Conservation (phyloP, 1,139 yeast species). For the Schwanniomyces etchellsii region DNA sequence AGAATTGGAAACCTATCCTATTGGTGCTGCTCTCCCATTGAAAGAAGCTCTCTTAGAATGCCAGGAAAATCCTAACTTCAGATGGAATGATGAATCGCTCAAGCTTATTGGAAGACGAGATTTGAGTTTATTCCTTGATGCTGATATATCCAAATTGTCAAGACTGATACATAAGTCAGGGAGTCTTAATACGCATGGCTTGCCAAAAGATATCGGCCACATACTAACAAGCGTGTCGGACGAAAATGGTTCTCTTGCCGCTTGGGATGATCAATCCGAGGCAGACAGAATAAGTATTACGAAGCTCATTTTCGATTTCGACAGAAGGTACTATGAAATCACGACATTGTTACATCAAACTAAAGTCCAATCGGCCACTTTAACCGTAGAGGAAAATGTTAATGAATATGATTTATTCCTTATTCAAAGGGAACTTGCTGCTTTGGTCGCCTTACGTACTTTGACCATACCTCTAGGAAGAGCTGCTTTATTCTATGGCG, state of each 20-base stretch:
- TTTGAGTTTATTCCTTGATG: slow-evolving; percentile 31
- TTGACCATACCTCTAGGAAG: slow-evolving; percentile 74
- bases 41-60: slow-evolving; percentile 54
- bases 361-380: slow-evolving; percentile 48
- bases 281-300: slow-evolving; percentile 64
- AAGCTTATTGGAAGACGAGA: slow-evolving; percentile 67
- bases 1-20: slow-evolving; percentile 66
- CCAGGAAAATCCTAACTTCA: slow-evolving; percentile 50
- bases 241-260: slow-evolving; percentile 41
- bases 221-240: slow-evolving; percentile 43
- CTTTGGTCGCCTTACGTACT: slow-evolving; percentile 64
- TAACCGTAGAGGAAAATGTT: slow-evolving; percentile 28
- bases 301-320: slow-evolving; percentile 66
- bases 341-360: slow-evolving; percentile 68
- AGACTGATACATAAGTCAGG: no score
- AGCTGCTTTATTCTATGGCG: slow-evolving; percentile 65
- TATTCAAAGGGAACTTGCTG: slow-evolving; percentile 60
- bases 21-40: slow-evolving; percentile 64
- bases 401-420: slow-evolving; percentile 56
- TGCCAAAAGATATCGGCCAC: slow-evolving; percentile 41
- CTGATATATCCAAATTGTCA: slow-evolving; percentile 13
- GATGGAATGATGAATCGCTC: slow-evolving; percentile 46
- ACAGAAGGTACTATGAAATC: slow-evolving; percentile 75
- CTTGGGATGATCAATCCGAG: slow-evolving; percentile 68
- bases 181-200: slow-evolving; percentile 8